A percentile compares a stretch with the other conserved stretches of the same genome.
Conservation (phyloP, 768 basidiomycete species). For the Gymnopilus junonius region DNA sequence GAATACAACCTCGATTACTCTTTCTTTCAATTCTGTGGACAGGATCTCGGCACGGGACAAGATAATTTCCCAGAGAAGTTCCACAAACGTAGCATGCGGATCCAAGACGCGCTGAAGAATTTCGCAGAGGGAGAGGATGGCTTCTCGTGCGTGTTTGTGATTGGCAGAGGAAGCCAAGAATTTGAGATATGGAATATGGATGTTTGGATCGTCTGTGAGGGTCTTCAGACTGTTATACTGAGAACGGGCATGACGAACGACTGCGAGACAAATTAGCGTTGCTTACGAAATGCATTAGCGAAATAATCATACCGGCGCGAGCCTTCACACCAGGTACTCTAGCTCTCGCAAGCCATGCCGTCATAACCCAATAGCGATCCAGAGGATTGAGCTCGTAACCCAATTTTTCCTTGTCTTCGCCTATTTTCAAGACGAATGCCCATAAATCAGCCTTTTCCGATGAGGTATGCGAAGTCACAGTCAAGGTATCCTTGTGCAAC, state of each 20-base stretch:
- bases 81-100: conserved; percentile 40
- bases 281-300: background rate
- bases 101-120: conserved; percentile 34
- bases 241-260: background rate
- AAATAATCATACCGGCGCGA: conserved; percentile 9
- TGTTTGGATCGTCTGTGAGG: conserved; percentile 23
- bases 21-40: conserved; percentile 30
- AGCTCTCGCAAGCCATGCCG: conserved; percentile 12
- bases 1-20: conserved; percentile 39
- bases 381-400: conserved; percentile 17
- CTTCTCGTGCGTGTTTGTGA: conserved; percentile 1
- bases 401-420: background rate
- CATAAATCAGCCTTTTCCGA: background rate
- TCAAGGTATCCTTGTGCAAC: background rate
- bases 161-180: conserved; percentile 36
- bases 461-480: background rate
- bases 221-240: conserved; percentile 5
- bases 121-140: conserved; percentile 38
- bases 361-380: conserved; percentile 72
- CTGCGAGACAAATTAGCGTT: background rate
- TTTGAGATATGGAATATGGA: conserved; percentile 53
- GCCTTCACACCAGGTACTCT: background rate
- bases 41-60: conserved; percentile 30
- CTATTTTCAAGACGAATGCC: conserved; percentile 2
- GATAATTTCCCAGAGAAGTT: conserved; percentile 46